These are phyloP conservation scores for Przewalskia tangutica DNA, from an alignment of 257 asterid species.

Conservation along the genomic window DNA sequence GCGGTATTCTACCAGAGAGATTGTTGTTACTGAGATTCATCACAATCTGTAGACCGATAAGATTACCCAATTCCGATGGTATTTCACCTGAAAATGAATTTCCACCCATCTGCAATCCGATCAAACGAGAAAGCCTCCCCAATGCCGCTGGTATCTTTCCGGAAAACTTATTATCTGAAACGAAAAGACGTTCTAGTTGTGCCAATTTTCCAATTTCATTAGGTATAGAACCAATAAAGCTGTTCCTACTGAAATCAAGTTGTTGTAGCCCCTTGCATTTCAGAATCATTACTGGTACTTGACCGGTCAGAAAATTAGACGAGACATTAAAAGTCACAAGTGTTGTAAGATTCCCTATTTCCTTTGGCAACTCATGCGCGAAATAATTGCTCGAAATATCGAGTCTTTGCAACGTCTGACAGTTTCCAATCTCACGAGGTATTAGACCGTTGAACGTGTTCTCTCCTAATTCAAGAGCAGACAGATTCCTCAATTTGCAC, in stretches of 20 bases:
- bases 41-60: conserved; percentile 64
- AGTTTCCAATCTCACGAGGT: conserved; percentile 49
- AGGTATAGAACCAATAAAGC: conserved; percentile 43
- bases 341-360: conserved; percentile 47
- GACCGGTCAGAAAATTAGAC: conserved; percentile 47
- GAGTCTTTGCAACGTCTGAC: conserved; percentile 70
- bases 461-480: conserved; percentile 72
- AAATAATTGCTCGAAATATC: conserved; percentile 63
- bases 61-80: conserved; percentile 61
- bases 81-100: conserved; percentile 57
- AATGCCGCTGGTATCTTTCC: conserved; percentile 61
- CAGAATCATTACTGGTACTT: conserved; percentile 43
- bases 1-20: conserved; percentile 62
- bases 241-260: conserved; percentile 73
- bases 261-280: conserved; percentile 63
- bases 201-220: conserved; percentile 53
- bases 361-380: conserved; percentile 52
- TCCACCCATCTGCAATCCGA: conserved; percentile 84
- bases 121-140: conserved; percentile 61
- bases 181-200: conserved; percentile 61
- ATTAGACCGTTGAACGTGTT: conserved; percentile 55
- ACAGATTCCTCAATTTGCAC: conserved; percentile 51
- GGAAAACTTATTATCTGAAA: conserved; percentile 56
- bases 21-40: conserved; percentile 69
- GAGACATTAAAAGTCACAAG: conserved; percentile 75